Evolutionary conservation across 768 basidiomycete genomes (phyloP).

Genomic region (Saitozyma podzolica): DNA sequence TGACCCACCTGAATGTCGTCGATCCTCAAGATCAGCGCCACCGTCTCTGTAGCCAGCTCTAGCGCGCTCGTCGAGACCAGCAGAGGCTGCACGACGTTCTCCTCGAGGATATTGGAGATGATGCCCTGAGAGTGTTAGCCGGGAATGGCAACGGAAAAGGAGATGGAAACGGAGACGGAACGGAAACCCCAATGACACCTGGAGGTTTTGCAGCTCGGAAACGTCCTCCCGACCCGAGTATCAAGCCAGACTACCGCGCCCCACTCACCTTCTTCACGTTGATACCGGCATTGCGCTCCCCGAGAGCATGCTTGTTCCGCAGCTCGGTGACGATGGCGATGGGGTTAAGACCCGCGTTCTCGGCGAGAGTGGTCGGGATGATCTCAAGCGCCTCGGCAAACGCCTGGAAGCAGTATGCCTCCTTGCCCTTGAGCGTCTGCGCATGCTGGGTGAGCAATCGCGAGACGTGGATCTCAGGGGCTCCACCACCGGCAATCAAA

Average conservation of each 20-base stretch:
- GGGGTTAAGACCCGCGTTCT: conserved; percentile 97
- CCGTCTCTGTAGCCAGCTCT: conserved; percentile 94
- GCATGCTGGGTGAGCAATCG: conserved; percentile 85
- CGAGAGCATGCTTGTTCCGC: conserved; percentile 91
- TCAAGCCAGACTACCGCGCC: neutral
- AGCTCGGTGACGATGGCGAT: conserved; percentile 98
- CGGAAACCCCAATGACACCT: neutral
- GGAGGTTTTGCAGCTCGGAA: neutral
- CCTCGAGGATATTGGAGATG: conserved; percentile 95
- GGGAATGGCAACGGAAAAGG: no score
- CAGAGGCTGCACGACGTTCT: conserved; percentile 94
- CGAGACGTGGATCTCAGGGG: conserved; percentile 96
- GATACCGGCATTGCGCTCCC: conserved; percentile 92
- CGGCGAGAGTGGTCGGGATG: conserved; percentile 94
- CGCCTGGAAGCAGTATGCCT: conserved; percentile 98
- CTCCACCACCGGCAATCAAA: conserved; percentile 92
- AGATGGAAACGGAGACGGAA: no score
- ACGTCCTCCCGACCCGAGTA: neutral
- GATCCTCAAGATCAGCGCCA: conserved; percentile 92
- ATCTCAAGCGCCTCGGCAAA: conserved; percentile 97
- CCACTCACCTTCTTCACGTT: conserved; percentile 87
- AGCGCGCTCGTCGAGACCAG: conserved; percentile 93
- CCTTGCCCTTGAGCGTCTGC: conserved; percentile 93
- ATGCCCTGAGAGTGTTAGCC: conserved; percentile 63
- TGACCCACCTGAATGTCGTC: conserved; percentile 61